Evolutionary conservation across 2,329 filamentous ascomycete species (phyloP).

Genomic region (Zymoseptoria ardabiliae): DNA sequence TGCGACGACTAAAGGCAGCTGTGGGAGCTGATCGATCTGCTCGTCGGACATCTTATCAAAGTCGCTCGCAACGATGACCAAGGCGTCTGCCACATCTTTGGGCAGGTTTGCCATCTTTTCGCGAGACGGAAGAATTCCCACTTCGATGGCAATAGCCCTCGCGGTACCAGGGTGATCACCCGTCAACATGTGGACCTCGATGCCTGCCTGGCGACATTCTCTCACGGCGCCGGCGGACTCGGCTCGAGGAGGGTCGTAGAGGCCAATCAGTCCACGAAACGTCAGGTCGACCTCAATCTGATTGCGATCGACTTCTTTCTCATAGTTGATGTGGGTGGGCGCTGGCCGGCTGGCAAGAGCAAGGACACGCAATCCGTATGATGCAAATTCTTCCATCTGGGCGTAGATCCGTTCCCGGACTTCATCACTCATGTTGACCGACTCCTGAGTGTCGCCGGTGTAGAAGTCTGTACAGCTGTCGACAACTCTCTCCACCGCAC

Average conservation of each 20-base stretch:
- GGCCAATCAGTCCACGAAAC: constrained; percentile 72
- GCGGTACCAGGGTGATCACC: constrained; percentile 76
- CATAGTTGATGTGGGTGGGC: constrained; percentile 39
- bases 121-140: constrained; percentile 59
- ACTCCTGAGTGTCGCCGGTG: constrained; percentile 20
- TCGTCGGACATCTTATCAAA: constrained; percentile 60
- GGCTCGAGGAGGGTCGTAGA: constrained; percentile 77
- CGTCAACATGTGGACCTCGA: constrained; percentile 76
- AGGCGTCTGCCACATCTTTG: constrained; percentile 54
- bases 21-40: constrained; percentile 65
- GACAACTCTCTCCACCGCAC: constrained; percentile 63
- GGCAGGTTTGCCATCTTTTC: constrained; percentile 53
- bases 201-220: constrained; percentile 65
- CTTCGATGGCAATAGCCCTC: constrained; percentile 70
- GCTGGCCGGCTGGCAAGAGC: constrained; percentile 51
- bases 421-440: constrained; percentile 47
- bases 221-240: constrained; percentile 68
- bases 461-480: constrained; percentile 49
- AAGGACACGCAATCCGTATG: constrained; percentile 56
- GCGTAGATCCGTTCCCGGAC: constrained; percentile 50
- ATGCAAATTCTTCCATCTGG: constrained; percentile 63
- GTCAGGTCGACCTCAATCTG: constrained; percentile 60
- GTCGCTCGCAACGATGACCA: constrained; percentile 61
- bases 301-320: constrained; percentile 44
- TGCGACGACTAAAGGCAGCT: constrained; percentile 73